Evolutionary conservation across 176 grass and related monocot species (phyloP), one percentile per base, ranked within the genome.

Genomic region (Carex scoparia): DNA sequence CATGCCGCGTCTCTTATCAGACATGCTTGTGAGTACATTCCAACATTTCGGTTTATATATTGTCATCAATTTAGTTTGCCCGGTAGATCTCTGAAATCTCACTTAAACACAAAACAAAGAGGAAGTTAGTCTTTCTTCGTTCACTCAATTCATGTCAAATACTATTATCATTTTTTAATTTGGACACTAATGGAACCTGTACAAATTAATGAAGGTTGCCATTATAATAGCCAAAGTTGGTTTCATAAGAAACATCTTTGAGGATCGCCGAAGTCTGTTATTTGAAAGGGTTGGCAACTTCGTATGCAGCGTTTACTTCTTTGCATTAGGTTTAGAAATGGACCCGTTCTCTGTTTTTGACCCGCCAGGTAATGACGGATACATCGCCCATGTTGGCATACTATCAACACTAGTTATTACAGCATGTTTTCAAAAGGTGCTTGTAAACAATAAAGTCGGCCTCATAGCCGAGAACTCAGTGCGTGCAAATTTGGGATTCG

Each of bases 301-400:
- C 84, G 62, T 88, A 4, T 97, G 93, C 91, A 88, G 85, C 27
- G 70, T 85, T 10, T 97, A 93, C 89, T 80, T 97, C 2, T 93
- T 97, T 73, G 87, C 91, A 23, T 88, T 97, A 27, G 91, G 94
- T 48, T 86, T 97, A 13, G 94, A 97, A 88, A 97, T 93, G 94
- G 94, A 97, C 58, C 89, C 91, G 2, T 85, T 60, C 57, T 8
- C 87, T 46, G 85, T 97, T 2, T 85, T 93, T 0, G 69, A 91
- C 37, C 55, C 57, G 19, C 91, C 86, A 16, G 18, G 84, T 14
- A 65, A 77, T 40, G 94, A 91, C 4, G 63, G 87, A 27, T 63
- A 88, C 35, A 81, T 96, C 9, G 87, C 88, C 49, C 93, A 91
- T 82, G 94, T 89, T 13, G 90, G 94, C 67, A 85, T 93, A 51